Base-by-base conservation (phyloP, 2,329 filamentous ascomycete species). In the Chalaropsis thielavioides region DNA sequence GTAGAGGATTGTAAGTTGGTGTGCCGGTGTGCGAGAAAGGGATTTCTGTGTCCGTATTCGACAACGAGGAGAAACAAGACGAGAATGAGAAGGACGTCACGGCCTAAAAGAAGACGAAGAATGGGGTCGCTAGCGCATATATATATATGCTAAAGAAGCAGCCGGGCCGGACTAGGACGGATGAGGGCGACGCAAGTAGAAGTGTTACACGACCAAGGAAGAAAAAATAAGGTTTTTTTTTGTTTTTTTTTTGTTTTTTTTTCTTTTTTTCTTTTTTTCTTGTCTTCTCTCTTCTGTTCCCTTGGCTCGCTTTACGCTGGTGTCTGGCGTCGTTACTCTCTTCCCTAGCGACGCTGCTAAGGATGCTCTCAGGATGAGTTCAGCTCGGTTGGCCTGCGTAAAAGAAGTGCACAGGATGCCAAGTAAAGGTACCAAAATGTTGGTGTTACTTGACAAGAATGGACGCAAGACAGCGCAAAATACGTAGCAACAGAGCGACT, bases 371-470 rank as follows among this genome's bases (percentile, higher is more conserved):
- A 56, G 51, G 51, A 58, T 58, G 27, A 38, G 54, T 58, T 58
- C 54, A 58, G 54, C 54, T 58, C 54, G 54, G 54, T n/a, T 58
- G 54, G 54, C 27, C 54, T 58, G 13, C 60, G 41, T 40, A 62
- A 49, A 40, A 46, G 17, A 49, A 49, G 41, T 35, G 38, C 54
- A 38, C 54, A 58, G 54, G 27, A 58, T 46, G 41, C 60, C 41
- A 49, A 58, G 46, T 24, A 35, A 59, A 27, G 19, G 24, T n/a
- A 41, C 19, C 22, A 40, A 41, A 44, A 4, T 38, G 54, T 58
- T 35, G 27, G 54, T 58, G 54, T 38, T 38, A 58, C 54, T 58
- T 58, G 31, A 19, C 27, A 58, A 35, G 54, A 58, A 46, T 46
- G 15, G 43, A 17, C 11, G 31, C 15, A 17, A 58, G 24, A 58